These are phyloP conservation scores for Aaosphaeria pasadenensis DNA, from an alignment of 2,329 filamentous ascomycete genomes.

Conservation along the genomic window DNA sequence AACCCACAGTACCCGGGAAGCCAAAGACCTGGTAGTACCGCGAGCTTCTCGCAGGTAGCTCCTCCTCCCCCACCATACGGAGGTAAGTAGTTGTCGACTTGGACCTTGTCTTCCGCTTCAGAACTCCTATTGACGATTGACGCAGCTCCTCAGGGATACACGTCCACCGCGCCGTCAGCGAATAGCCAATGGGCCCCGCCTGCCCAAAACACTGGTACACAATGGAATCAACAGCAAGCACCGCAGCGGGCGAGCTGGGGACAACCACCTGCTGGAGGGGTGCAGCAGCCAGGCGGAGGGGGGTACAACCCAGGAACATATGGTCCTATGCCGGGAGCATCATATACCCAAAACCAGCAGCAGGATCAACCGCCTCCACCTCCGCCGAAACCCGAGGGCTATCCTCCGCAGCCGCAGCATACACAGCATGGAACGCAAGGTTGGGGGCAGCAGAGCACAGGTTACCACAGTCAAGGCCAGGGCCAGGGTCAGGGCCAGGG, in stretches of 20 bases:
- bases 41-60: constrained; percentile 24
- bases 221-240: constrained; percentile 22
- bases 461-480: constrained; percentile 8
- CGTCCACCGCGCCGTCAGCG: constrained; percentile 16
- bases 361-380: constrained; percentile 30
- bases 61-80: constrained; percentile 26
- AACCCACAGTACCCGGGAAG: constrained; percentile 15
- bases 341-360: constrained; percentile 20
- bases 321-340: constrained; percentile 26
- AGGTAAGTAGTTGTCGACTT: constrained; percentile 14
- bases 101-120: not conserved
- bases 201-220: constrained; percentile 12
- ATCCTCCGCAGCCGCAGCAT: constrained; percentile 24
- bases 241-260: constrained; percentile 3
- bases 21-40: constrained; percentile 28
- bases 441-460: constrained; percentile 9
- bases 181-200: constrained; percentile 31
- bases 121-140: constrained; percentile 5
- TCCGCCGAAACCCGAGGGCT: constrained; percentile 34
- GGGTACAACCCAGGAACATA: constrained; percentile 34
- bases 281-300: constrained; percentile 9
- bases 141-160: constrained; percentile 16
- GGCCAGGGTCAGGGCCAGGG: constrained; percentile 1
- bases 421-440: constrained; percentile 7
- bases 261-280: not conserved